These are phyloP conservation scores for Isoetes taiwanensis DNA, from an alignment of 75 land plant genomes.

Conservation along the genomic window DNA sequence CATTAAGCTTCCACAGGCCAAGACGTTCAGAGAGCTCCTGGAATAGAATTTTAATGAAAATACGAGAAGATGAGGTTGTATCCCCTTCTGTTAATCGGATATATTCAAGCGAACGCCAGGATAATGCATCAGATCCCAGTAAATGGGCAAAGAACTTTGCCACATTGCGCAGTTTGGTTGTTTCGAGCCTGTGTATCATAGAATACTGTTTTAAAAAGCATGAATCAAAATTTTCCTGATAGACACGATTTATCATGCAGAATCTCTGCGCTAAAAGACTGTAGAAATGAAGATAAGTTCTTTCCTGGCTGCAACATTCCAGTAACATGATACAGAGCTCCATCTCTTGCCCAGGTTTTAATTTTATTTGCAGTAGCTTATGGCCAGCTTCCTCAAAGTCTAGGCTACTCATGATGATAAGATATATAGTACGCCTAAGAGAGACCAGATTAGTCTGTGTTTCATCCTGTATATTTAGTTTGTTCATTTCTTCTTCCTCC, in stretches of 20 bases:
- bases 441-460: not conserved
- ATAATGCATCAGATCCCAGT: constrained; percentile 70
- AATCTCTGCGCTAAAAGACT: constrained; percentile 80
- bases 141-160: constrained; percentile 95
- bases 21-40: constrained; percentile 81
- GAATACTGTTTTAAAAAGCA: constrained; percentile 85
- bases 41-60: constrained; percentile 82
- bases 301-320: constrained; percentile 88
- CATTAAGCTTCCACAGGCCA: constrained; percentile 66
- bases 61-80: constrained; percentile 93
- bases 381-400: not conserved
- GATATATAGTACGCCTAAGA: not conserved
- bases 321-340: constrained; percentile 81
- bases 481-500: no score
- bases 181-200: constrained; percentile 79
- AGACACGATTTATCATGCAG: constrained; percentile 77
- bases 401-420: not conserved
- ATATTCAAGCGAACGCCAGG: constrained; percentile 77
- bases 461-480: not conserved
- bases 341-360: constrained; percentile 33
- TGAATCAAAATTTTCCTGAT: constrained; percentile 69
- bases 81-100: constrained; percentile 81
- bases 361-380: not conserved
- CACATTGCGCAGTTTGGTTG: constrained; percentile 73
- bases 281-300: constrained; percentile 62